A percentile compares a stretch with the other conserved stretches of the same genome.
phyloP scores from a whole-genome alignment of 2,329 filamentous ascomycete genomes.

The Nannizziopsis arthrosporioides region DNA sequence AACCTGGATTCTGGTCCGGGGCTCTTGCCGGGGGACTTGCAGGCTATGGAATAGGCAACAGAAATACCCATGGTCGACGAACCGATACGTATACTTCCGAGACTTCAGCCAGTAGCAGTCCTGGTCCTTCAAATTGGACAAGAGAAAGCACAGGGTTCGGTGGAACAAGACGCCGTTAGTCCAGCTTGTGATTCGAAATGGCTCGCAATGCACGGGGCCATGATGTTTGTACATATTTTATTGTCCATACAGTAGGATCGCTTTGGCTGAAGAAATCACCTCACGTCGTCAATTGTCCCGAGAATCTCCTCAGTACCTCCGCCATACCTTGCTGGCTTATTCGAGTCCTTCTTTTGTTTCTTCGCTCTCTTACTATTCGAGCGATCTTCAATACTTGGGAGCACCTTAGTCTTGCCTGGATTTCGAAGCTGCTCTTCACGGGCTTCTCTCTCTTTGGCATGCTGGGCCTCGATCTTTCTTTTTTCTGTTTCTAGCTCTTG shows the following conservation, averaged over 20 bases:
- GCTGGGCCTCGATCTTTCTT: constrained; percentile 36
- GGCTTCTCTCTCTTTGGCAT: constrained; percentile 35
- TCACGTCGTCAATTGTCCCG: constrained; percentile 27
- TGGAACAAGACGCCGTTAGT: constrained; percentile 12
- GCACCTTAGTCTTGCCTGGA: constrained; percentile 24
- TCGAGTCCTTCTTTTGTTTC: constrained; percentile 22
- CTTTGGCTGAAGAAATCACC: neutral
- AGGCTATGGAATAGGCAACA: constrained; percentile 32
- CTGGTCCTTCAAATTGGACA: constrained; percentile 10
- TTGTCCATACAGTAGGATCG: neutral
- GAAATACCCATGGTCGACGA: constrained; percentile 6
- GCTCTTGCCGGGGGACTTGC: constrained; percentile 32
- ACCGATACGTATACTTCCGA: neutral
- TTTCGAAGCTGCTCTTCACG: constrained; percentile 35
- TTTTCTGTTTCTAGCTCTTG: constrained; percentile 36
- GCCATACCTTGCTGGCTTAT: constrained; percentile 18
- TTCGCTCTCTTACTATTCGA: constrained; percentile 15
- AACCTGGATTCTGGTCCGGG: constrained; percentile 39
- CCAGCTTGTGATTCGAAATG: neutral
- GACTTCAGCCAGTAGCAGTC: constrained; percentile 3
- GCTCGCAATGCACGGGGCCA: neutral
- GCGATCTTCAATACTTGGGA: constrained; percentile 25
- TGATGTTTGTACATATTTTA: neutral
- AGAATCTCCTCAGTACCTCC: constrained; percentile 33
- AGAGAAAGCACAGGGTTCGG: constrained; percentile 15